These are phyloP conservation scores for Heritiera fomes DNA, from an alignment of 345 rosid species.

Conservation along the genomic window DNA sequence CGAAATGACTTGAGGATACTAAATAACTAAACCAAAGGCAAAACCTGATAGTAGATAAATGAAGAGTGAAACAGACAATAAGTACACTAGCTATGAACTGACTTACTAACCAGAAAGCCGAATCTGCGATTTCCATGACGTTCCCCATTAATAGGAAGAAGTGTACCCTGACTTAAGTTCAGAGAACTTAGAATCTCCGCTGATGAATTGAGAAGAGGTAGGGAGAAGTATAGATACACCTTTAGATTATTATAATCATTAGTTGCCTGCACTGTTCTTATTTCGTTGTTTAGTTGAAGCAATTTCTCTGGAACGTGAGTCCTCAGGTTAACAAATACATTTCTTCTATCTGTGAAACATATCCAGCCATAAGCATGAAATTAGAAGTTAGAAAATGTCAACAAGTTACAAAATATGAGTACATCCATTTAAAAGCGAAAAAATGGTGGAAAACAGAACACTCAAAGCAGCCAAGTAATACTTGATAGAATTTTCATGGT, in stretches of 20 bases:
- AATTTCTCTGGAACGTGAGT: conserved; percentile 69
- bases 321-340: conserved; percentile 59
- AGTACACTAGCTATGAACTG: neutral
- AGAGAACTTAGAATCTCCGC: conserved; percentile 55
- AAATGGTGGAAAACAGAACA: neutral
- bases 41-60: neutral
- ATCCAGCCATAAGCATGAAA: conserved; percentile 19
- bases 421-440: neutral
- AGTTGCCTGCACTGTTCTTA: conserved; percentile 83
- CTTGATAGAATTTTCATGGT: neutral
- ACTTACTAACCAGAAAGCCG: conserved; percentile 64
- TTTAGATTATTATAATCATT: conserved; percentile 56
- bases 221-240: conserved; percentile 76
- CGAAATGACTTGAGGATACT: neutral
- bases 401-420: neutral
- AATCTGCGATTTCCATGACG: conserved; percentile 66
- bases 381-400: neutral
- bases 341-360: conserved; percentile 66
- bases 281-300: conserved; percentile 58
- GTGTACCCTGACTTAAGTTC: conserved; percentile 52
- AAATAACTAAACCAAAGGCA: neutral
- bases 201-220: conserved; percentile 74
- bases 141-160: conserved; percentile 59
- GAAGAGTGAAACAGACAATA: neutral
- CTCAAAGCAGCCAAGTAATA: neutral